These are phyloP conservation scores for Sungouiella thailandica DNA, from an alignment of 805 yeast genomes.

Conservation along the genomic window DNA sequence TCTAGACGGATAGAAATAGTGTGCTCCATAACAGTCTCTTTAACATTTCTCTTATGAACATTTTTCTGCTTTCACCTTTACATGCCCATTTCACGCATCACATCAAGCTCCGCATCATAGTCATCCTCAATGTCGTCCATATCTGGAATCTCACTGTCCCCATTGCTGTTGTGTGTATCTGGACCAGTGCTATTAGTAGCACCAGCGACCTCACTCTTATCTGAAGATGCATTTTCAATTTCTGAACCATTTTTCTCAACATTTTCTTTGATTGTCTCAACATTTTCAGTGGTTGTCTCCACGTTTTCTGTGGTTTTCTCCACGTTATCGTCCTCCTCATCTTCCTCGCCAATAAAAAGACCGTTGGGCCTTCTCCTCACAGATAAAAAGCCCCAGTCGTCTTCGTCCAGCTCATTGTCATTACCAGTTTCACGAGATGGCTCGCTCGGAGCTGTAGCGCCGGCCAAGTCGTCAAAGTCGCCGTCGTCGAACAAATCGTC, in stretches of 20 bases:
- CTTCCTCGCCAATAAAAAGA: conserved; percentile 26
- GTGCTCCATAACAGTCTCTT: no score
- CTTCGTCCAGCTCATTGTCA: conserved; percentile 11
- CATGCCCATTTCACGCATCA: conserved; percentile 36
- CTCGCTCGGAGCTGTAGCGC: conserved; percentile 1
- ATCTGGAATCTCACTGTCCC: no score
- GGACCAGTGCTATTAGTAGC: background rate
- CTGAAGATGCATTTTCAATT: no score
- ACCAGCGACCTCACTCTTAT: no score
- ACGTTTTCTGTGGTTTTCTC: no score
- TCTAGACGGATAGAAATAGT: no score
- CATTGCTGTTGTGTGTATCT: background rate
- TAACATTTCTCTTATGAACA: no score
- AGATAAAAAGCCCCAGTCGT: conserved; percentile 17
- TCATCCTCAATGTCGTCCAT: conserved; percentile 11
- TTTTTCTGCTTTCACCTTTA: no score
- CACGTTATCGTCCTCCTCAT: conserved; percentile 33
- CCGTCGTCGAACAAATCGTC: conserved; percentile 8
- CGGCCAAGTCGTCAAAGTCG: conserved; percentile 5
- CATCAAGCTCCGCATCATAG: conserved; percentile 25
- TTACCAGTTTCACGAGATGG: no score
- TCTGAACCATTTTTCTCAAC: no score
- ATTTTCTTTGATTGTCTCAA: no score
- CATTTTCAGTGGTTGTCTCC: no score
- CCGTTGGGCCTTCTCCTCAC: conserved; percentile 14